A percentile compares a stretch with the other conserved stretches of the same genome.
These are phyloP conservation scores for Dactylellina leptospora DNA, from an alignment of 2,329 filamentous ascomycete genomes.

Conservation along the genomic window DNA sequence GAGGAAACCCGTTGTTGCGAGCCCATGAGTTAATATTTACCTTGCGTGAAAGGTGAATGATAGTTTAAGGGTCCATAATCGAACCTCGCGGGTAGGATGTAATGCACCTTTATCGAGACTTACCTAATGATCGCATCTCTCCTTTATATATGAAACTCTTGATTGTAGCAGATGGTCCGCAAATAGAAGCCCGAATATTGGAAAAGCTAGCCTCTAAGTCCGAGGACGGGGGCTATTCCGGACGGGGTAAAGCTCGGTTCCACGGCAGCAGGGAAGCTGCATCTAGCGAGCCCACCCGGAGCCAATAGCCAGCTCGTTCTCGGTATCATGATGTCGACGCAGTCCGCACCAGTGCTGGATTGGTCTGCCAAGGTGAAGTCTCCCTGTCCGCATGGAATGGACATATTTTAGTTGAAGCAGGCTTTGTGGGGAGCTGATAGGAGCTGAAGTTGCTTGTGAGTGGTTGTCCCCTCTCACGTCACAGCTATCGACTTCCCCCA, in stretches of 20 bases:
- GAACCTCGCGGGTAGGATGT: too few relatives aligned
- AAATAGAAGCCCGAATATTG: too few relatives aligned
- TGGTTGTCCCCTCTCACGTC: neutral
- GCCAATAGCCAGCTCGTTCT: constrained; percentile 15
- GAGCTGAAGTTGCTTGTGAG: neutral
- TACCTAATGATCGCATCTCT: too few relatives aligned
- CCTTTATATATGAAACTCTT: too few relatives aligned
- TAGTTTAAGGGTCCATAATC: too few relatives aligned
- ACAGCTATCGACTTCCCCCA: constrained; percentile 4
- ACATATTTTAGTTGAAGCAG: neutral
- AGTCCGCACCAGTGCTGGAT: neutral
- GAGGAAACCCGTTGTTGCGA: too few relatives aligned
- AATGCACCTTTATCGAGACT: too few relatives aligned
- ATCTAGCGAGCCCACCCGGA: neutral
- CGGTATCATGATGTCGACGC: neutral
- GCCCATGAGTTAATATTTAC: too few relatives aligned
- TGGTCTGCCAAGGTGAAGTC: neutral
- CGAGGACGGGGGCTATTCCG: neutral
- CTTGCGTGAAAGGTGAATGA: too few relatives aligned
- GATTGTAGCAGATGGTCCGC: too few relatives aligned
- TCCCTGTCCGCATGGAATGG: neutral
- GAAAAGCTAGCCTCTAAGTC: too few relatives aligned
- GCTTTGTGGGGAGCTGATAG: neutral
- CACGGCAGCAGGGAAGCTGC: neutral
- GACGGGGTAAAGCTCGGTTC: neutral